A percentile compares a stretch with the other conserved stretches of the same genome.
phyloP scores from a whole-genome alignment of 2,329 filamentous ascomycete genomes.

The Nemania abortiva region DNA sequence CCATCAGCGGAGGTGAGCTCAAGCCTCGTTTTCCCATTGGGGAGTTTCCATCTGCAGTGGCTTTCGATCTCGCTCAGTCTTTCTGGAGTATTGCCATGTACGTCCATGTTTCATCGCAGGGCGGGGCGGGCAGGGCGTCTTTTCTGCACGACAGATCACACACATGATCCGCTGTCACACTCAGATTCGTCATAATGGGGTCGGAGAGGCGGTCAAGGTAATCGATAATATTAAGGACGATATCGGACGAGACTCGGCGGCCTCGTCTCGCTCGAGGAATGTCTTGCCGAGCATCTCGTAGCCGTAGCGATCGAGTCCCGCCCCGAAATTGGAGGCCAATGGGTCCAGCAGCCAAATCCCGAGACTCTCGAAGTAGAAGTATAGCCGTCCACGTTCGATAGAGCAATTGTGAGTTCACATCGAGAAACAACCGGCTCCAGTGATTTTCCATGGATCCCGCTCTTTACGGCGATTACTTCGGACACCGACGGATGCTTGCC shows the following conservation, averaged over 20 bases:
- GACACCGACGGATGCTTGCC: constrained; percentile 53
- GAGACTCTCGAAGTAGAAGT: constrained; percentile 44
- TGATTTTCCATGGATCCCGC: constrained; percentile 57
- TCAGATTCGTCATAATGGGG: constrained; percentile 27
- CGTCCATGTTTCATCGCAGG: constrained; percentile 32
- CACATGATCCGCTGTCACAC: constrained; percentile 41
- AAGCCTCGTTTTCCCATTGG: constrained; percentile 19
- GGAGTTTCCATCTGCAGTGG: not conserved
- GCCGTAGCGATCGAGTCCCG: constrained; percentile 54
- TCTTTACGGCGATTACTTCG: constrained; percentile 54
- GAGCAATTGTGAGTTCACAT: constrained; percentile 54
- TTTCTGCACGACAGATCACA: constrained; percentile 39
- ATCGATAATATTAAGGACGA: constrained; percentile 18
- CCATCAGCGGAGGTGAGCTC: constrained; percentile 31
- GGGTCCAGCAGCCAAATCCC: constrained; percentile 52
- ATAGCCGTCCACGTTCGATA: constrained; percentile 53
- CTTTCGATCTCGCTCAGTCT: constrained; percentile 10
- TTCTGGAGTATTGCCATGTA: constrained; percentile 24
- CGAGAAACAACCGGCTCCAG: constrained; percentile 55
- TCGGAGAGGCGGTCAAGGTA: constrained; percentile 36
- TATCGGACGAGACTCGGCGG: constrained; percentile 51
- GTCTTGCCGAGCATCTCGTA: constrained; percentile 53
- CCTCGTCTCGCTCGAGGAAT: constrained; percentile 55
- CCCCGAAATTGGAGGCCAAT: constrained; percentile 54
- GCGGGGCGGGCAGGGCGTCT: constrained; percentile 30